These are phyloP conservation scores for Podospora didyma DNA, from an alignment of 495 filamentous ascomycete species.

Conservation along the genomic window DNA sequence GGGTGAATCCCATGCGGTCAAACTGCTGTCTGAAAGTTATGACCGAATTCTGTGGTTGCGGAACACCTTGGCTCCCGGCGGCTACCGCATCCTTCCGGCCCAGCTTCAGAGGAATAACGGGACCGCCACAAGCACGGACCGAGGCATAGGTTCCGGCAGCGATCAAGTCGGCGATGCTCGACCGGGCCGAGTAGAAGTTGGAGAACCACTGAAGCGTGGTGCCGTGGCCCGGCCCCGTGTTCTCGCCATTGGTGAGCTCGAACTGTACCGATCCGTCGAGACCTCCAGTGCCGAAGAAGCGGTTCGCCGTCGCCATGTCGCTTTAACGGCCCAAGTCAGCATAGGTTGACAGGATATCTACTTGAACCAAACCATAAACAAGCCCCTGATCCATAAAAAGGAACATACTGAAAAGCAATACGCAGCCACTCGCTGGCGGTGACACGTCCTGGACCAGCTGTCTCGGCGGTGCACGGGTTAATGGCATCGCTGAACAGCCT, in stretches of 20 bases:
- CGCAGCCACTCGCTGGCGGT: constrained; percentile 61
- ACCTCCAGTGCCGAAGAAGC: constrained; percentile 46
- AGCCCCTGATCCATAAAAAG: too few species aligned
- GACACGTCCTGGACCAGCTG: constrained; percentile 49
- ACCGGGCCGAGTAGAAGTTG: constrained; percentile 47
- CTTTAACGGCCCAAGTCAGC: neutral
- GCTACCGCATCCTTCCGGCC: constrained; percentile 53
- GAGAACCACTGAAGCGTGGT: constrained; percentile 53
- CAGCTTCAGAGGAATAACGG: constrained; percentile 48
- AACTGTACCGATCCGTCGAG: constrained; percentile 59
- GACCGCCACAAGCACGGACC: constrained; percentile 56
- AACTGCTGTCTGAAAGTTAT: constrained; percentile 52
- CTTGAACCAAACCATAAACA: too few species aligned
- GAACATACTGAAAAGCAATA: constrained; percentile 50
- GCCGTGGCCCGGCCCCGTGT: constrained; percentile 55
- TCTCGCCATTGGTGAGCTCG: constrained; percentile 53
- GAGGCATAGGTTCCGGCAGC: constrained; percentile 56
- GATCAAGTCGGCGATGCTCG: constrained; percentile 54
- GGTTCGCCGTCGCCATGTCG: constrained; percentile 56
- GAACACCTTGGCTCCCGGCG: constrained; percentile 50
- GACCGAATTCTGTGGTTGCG: constrained; percentile 53
- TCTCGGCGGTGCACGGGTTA: constrained; percentile 54
- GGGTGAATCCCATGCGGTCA: constrained; percentile 52
- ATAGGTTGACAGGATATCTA: neutral
- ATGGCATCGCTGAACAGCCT: constrained; percentile 53